These are phyloP conservation scores for Mucor sp. DNA, from an alignment of 371 early-diverging fungal genomes.

Conservation along the genomic window DNA sequence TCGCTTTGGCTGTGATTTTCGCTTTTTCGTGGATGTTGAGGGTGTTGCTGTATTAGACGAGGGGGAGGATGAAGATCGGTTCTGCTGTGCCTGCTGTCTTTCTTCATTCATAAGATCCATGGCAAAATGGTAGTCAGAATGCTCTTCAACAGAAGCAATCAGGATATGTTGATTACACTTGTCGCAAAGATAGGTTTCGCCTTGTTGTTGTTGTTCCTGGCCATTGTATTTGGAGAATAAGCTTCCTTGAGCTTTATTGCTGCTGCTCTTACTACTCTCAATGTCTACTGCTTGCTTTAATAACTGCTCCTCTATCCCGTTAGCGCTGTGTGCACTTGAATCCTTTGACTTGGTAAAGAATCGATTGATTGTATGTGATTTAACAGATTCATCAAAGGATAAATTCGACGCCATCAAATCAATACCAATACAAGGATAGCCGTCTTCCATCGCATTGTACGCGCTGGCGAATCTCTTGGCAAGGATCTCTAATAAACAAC, in stretches of 20 bases:
- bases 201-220: background rate
- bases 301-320: background rate
- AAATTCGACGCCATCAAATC: slow-evolving; percentile 38
- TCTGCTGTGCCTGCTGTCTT: background rate
- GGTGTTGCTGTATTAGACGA: background rate
- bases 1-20: background rate
- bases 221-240: background rate
- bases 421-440: slow-evolving; percentile 40
- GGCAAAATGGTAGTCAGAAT: slow-evolving; percentile 58
- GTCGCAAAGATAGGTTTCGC: slow-evolving; percentile 30
- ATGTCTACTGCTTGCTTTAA: background rate
- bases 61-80: background rate
- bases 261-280: background rate
- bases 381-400: slow-evolving; percentile 23
- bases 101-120: slow-evolving; percentile 28
- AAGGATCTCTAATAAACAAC: background rate
- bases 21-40: background rate
- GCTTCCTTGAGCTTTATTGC: background rate
- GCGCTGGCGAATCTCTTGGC: slow-evolving; percentile 17
- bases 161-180: slow-evolving; percentile 36
- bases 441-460: slow-evolving; percentile 26
- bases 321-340: background rate
- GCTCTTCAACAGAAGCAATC: slow-evolving; percentile 33
- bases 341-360: slow-evolving; percentile 30
- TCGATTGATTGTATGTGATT: slow-evolving; percentile 29